Percentiles rank a stretch among this genome's conserved stretches.
phyloP scores from a whole-genome alignment of 2,329 filamentous ascomycete species.

The Diaporthe eres region DNA sequence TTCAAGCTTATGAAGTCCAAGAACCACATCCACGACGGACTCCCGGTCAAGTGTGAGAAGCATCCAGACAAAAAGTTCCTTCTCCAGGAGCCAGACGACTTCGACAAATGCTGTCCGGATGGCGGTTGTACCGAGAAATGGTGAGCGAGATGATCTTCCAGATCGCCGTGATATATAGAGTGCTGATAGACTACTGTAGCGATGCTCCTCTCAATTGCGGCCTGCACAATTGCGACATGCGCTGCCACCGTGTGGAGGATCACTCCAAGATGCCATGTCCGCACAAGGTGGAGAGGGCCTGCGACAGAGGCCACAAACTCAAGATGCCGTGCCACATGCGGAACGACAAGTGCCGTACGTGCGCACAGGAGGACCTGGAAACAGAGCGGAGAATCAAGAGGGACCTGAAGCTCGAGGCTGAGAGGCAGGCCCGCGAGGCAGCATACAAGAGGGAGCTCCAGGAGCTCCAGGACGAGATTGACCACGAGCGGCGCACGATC shows the following conservation, averaged over 20 bases:
- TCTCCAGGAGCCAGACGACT: constrained; percentile 67
- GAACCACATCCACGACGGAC: constrained; percentile 69
- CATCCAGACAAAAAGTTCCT: constrained; percentile 66
- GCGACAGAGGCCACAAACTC: constrained; percentile 65
- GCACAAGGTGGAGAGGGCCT: constrained; percentile 58
- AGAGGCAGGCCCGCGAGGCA: constrained; percentile 59
- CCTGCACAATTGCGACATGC: constrained; percentile 69
- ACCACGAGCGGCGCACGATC: constrained; percentile 58
- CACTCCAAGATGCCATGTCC: constrained; percentile 64
- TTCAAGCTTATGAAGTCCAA: constrained; percentile 68
- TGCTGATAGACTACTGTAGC: constrained; percentile 51
- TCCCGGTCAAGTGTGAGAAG: constrained; percentile 72
- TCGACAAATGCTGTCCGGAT: constrained; percentile 74
- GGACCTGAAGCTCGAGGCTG: constrained; percentile 65
- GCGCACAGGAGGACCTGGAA: constrained; percentile 64
- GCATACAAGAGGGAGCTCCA: constrained; percentile 61
- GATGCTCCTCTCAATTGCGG: constrained; percentile 67
- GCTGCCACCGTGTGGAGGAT: constrained; percentile 74
- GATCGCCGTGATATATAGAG: neutral
- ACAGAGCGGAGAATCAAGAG: constrained; percentile 58
- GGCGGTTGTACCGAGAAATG: constrained; percentile 78
- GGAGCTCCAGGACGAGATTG: constrained; percentile 68
- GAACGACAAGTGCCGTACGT: constrained; percentile 62
- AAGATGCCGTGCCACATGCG: constrained; percentile 61
- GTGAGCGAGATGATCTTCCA: constrained; percentile 56